Evolutionary conservation across 2,329 filamentous ascomycete species (phyloP).

Genomic region (Aureobasidium namibiae): DNA sequence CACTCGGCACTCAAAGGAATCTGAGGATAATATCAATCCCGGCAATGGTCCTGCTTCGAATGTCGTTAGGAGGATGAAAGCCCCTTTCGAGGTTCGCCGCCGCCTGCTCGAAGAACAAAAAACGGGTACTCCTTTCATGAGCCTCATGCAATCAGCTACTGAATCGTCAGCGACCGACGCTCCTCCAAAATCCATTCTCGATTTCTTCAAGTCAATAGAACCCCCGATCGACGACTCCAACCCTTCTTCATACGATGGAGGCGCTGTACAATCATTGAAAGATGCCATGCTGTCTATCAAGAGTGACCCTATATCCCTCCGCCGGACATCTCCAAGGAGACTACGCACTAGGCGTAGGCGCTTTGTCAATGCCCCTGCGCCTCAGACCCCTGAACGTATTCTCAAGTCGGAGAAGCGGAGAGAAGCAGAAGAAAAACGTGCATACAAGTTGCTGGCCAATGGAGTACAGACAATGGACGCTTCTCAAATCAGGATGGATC

Average conservation of each 20-base stretch:
- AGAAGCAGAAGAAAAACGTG: not conserved
- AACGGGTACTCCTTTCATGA: not conserved
- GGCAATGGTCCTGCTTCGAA: not conserved
- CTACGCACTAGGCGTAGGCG: not conserved
- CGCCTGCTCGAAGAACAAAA: not conserved
- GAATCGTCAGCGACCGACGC: not conserved
- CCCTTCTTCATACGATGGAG: not conserved
- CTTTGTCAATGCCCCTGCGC: not conserved
- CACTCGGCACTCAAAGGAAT: not conserved
- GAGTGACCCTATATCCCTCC: not conserved
- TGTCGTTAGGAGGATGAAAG: not conserved
- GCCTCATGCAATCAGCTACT: not conserved
- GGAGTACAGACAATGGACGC: not conserved
- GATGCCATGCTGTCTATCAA: slow-evolving; percentile 8
- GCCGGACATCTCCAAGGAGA: not conserved
- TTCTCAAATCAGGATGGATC: not conserved
- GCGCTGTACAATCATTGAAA: not conserved
- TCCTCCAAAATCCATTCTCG: not conserved
- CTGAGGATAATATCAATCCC: not conserved
- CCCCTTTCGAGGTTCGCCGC: not conserved
- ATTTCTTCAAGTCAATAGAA: not conserved
- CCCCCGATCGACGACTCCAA: too few relatives aligned
- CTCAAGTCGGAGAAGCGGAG: not conserved
- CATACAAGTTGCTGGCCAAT: not conserved
- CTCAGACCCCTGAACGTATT: not conserved